Percentiles rank a stretch among this genome's conserved stretches.
Conservation (phyloP, 2,329 filamentous ascomycete species). For the Chrysoporthe deuterocubensis region DNA sequence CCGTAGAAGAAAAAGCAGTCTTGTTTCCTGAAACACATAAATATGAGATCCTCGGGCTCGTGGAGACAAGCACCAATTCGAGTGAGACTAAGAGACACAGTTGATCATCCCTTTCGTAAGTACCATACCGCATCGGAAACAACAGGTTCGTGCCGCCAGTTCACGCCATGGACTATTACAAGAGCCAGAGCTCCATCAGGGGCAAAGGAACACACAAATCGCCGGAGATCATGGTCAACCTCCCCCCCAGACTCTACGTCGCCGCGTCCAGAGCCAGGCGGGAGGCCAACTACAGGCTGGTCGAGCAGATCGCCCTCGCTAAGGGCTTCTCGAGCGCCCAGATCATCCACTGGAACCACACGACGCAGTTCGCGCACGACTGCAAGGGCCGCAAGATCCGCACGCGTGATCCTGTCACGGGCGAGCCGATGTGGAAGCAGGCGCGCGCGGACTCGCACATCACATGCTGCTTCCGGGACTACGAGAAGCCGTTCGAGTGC, state of each 20-base stretch:
- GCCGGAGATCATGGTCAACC: neutral
- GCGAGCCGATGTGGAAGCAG: neutral
- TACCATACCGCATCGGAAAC: neutral
- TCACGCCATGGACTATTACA: neutral
- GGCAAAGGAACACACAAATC: neutral
- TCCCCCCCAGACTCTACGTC: neutral
- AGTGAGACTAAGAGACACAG: no score
- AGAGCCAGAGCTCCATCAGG: neutral
- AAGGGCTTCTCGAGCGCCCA: neutral
- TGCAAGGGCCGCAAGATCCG: neutral
- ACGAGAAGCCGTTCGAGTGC: neutral
- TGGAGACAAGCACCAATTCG: no score
- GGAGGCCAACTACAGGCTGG: neutral
- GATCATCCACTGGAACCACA: conserved; percentile 1
- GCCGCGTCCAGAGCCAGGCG: neutral
- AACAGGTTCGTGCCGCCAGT: neutral
- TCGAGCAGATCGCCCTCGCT: neutral
- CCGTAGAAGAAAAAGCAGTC: no score
- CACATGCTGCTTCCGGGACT: neutral
- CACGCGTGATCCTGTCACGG: neutral
- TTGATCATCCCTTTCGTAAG: no score
- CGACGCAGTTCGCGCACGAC: neutral
- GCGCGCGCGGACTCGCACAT: neutral
- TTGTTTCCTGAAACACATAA: no score
- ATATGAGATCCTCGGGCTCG: no score